Evolutionary conservation across 805 yeast genomes (phyloP), one percentile per base, ranked within the genome.

Genomic region (Metschnikowia lachancei): DNA sequence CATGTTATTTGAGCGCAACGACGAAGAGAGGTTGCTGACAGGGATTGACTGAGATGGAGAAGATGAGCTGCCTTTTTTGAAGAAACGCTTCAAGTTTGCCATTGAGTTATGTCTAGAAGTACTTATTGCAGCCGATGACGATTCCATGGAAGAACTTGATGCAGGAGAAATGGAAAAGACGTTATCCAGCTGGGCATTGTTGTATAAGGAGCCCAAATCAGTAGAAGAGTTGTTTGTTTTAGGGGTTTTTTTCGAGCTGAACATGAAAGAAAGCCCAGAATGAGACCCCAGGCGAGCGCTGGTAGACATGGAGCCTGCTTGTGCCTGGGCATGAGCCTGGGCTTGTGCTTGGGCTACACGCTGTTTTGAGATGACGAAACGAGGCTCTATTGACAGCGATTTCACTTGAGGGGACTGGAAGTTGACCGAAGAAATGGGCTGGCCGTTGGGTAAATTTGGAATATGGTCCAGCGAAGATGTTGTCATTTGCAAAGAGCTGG

Each of bases 311-410:
- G 63, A 55, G 3, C 68, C 61, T 2, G 76, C 76, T 17, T 54
- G 55, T 4, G 36, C 36, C 11, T 34, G 60, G 22, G 60, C 36
- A 3, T 34, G 38, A 11, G 60, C 60, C 37, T 55, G 60, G 20
- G 60, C 33, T 14, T 30, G 33, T 13, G 72, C 77, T 53, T 70
- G 81, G 37, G 75, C 82, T 19, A 83, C 80, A 44, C 86, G 78
- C 50, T 85, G 94, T 57, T 87, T 81, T 10, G 95, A 86, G 33
- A 90, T 85, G 41, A 90, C 81, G 60, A 90, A 89, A 36, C 96
- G 75, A 13, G 95, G 86, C 60, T 89, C 97, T n/a, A 90, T 82
- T 28, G 81, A 75, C 16, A 80, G 66, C 5, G 79, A 63, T 44
- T 54, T 53, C 5, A 85, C 85, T 43, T 75, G 78, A 3, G 94